phyloP scores from a whole-genome alignment of 2,329 filamentous ascomycete genomes.

The Diaporthe humulicola region DNA sequence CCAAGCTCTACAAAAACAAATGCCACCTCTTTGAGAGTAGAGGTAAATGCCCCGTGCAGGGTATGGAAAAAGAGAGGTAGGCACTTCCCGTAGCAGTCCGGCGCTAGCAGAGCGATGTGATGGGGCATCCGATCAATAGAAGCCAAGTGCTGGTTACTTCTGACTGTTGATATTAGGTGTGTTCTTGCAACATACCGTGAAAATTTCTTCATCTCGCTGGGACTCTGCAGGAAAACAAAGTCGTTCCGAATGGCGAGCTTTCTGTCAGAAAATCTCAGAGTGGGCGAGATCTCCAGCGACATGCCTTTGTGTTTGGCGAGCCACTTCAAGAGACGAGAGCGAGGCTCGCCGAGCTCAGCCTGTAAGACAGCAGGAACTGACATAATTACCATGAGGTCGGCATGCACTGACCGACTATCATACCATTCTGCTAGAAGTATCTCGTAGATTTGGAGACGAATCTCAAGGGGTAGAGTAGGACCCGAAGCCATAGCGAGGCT shows the following conservation, averaged over 20 bases:
- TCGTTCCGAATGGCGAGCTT: not conserved
- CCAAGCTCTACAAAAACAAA: not conserved
- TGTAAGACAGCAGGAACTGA: not conserved
- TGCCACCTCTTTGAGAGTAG: not conserved
- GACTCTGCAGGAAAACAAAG: not conserved
- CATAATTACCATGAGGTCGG: not conserved
- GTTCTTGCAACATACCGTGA: not conserved
- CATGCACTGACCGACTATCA: no score
- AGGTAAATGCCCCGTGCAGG: not conserved
- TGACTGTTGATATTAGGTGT: no score
- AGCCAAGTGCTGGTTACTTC: no score
- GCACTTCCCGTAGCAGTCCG: not conserved
- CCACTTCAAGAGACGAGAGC: not conserved
- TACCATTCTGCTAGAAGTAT: not conserved
- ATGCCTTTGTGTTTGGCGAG: not conserved
- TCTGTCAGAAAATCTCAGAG: not conserved
- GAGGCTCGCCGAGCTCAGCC: not conserved
- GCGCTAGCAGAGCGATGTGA: not conserved
- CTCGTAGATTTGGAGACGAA: not conserved
- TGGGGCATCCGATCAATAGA: not conserved
- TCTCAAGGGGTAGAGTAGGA: not conserved
- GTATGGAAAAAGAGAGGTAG: not conserved
- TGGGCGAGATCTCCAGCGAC: not conserved
- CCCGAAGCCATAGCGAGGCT: not conserved
- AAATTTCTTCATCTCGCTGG: not conserved